Evolutionary conservation across 352 stramenopile species (phyloP).

Genomic region (Elongisporangium undulatum): DNA sequence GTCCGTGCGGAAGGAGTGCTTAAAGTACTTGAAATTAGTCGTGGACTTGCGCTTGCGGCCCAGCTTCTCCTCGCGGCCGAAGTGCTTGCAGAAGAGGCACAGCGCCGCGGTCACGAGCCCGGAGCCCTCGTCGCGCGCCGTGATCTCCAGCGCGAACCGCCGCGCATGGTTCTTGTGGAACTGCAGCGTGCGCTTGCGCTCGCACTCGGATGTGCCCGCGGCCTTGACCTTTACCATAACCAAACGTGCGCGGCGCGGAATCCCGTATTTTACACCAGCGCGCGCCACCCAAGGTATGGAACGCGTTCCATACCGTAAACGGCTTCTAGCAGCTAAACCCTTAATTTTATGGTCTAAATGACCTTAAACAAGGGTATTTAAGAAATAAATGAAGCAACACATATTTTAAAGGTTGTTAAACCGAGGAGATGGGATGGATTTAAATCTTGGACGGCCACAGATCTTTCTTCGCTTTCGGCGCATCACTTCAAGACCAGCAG

Average conservation of each 20-base stretch:
- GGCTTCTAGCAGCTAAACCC: not conserved
- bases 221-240: not conserved
- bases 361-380: too few relatives aligned
- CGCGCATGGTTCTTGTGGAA: slow-evolving; percentile 48
- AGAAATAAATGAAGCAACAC: too few relatives aligned
- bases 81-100: slow-evolving; percentile 64
- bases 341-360: not conserved
- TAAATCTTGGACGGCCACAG: not conserved
- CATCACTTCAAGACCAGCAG: not conserved
- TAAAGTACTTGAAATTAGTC: slow-evolving; percentile 69
- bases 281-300: not conserved
- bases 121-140: slow-evolving; percentile 34
- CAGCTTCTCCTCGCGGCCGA: slow-evolving; percentile 48
- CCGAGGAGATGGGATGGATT: not conserved
- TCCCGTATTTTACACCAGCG: slow-evolving; percentile 4
- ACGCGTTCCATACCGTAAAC: not conserved
- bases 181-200: slow-evolving; percentile 30
- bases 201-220: slow-evolving; percentile 5
- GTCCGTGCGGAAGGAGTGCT: slow-evolving; percentile 56
- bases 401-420: not conserved
- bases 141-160: slow-evolving; percentile 46
- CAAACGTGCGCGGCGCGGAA: not conserved
- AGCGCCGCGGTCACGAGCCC: slow-evolving; percentile 42
- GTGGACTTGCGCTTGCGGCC: slow-evolving; percentile 51
- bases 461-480: not conserved